A percentile compares a stretch with the other conserved stretches of the same genome.
Conservation (phyloP, 257 asterid species). For the Ophiorrhiza pumila region DNA sequence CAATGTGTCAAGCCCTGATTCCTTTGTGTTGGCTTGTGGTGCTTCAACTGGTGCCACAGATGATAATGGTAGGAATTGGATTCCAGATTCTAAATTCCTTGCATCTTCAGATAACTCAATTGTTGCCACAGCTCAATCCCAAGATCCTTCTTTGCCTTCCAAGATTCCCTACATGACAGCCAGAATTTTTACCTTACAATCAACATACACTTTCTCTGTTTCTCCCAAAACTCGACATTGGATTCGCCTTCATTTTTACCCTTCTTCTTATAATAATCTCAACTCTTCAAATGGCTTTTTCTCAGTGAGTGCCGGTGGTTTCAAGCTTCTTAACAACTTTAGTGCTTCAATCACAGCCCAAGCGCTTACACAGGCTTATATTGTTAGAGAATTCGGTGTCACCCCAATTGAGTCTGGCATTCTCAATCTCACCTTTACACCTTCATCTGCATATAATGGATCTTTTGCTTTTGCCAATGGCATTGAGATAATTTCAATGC, state of each 20-base stretch:
- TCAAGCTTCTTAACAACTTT: slow-evolving; percentile 56
- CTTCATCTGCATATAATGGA: slow-evolving; percentile 22
- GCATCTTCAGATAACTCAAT: slow-evolving; percentile 27
- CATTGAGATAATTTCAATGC: slow-evolving; percentile 60
- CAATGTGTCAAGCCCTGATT: slow-evolving; percentile 21
- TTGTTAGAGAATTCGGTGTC: slow-evolving; percentile 48
- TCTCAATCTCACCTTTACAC: slow-evolving; percentile 57
- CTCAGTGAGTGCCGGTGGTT: slow-evolving; percentile 37
- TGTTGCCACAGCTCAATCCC: slow-evolving; percentile 40
- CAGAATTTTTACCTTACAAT: slow-evolving; percentile 42
- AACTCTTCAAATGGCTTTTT: slow-evolving; percentile 39
- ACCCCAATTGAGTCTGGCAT: slow-evolving; percentile 19
- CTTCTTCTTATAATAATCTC: slow-evolving; percentile 37
- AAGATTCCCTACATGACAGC: slow-evolving; percentile 69
- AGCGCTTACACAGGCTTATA: slow-evolving; percentile 58
- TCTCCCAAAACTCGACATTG: slow-evolving; percentile 47
- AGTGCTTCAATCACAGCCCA: slow-evolving; percentile 57
- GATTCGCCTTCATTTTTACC: slow-evolving; percentile 75
- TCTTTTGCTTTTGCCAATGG: slow-evolving; percentile 71
- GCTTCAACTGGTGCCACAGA: slow-evolving; percentile 40
- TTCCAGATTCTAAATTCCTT: slow-evolving; percentile 40
- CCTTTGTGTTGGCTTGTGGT: slow-evolving; percentile 57
- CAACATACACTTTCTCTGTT: slow-evolving; percentile 41
- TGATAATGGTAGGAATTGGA: slow-evolving; percentile 49
- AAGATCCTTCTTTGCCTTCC: slow-evolving; percentile 70